Conservation (phyloP, 2,329 filamentous ascomycete genomes). For the Xylaria multiplex region DNA sequence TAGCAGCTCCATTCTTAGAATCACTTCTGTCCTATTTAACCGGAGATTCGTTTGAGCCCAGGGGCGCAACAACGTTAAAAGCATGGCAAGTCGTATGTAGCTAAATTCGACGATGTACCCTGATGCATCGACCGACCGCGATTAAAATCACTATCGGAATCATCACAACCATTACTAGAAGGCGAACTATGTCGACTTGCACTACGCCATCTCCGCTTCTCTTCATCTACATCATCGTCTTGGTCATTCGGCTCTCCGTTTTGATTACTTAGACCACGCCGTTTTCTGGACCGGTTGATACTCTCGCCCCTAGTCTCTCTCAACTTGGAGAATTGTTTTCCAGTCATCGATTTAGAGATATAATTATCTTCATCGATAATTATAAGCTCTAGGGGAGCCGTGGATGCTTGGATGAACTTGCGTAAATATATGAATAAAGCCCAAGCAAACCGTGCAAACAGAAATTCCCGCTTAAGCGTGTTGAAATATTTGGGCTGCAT, state of each 20-base stretch:
- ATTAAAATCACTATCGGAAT: not conserved
- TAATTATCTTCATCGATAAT: not conserved
- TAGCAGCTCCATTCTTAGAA: too few species aligned
- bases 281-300: slow-evolving; percentile 1
- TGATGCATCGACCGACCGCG: not conserved
- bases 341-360: not conserved
- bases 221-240: not conserved
- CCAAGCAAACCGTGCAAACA: slow-evolving; percentile 21
- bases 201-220: not conserved
- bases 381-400: not conserved
- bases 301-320: not conserved
- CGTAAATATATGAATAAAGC: slow-evolving; percentile 15
- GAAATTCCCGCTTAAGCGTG: slow-evolving; percentile 7
- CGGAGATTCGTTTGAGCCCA: too few species aligned
- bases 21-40: not conserved
- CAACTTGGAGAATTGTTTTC: not conserved
- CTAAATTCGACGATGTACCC: not conserved
- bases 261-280: slow-evolving; percentile 13
- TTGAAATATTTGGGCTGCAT: slow-evolving; percentile 13
- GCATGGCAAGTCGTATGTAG: too few species aligned
- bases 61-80: too few species aligned
- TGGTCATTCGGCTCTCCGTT: slow-evolving; percentile 3
- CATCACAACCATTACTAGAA: too few species aligned
- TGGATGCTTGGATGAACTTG: not conserved
- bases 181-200: too few species aligned